These are phyloP conservation scores for Magnolia kwangsiensis DNA, from an alignment of 164 flowering plant species.

Conservation along the genomic window DNA sequence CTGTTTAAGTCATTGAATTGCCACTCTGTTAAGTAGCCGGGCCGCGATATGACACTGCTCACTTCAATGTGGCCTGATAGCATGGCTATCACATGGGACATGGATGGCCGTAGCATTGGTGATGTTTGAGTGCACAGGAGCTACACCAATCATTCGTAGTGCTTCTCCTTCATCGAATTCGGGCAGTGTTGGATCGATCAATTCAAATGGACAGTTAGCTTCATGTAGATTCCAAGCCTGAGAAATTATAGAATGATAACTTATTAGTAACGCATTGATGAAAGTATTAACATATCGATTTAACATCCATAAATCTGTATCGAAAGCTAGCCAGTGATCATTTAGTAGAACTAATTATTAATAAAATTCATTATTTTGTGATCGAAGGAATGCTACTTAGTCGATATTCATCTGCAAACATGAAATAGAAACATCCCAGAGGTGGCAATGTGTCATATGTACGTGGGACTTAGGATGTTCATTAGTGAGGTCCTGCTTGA, in stretches of 20 bases:
- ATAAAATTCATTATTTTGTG: too few species aligned
- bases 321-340: too few species aligned
- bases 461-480: too few species aligned
- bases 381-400: too few species aligned
- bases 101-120: constrained; percentile 49
- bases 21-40: constrained; percentile 22
- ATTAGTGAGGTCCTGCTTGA: too few species aligned
- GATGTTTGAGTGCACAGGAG: constrained; percentile 66
- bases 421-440: too few species aligned
- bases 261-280: too few species aligned
- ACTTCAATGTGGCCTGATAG: constrained; percentile 62
- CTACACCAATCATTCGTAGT: constrained; percentile 37
- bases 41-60: constrained; percentile 31
- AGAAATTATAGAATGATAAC: neutral
- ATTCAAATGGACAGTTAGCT: constrained; percentile 26
- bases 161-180: constrained; percentile 41
- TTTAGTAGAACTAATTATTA: too few species aligned
- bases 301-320: too few species aligned
- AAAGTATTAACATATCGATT: too few species aligned
- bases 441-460: too few species aligned
- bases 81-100: constrained; percentile 67
- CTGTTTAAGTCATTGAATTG: constrained; percentile 9
- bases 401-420: too few species aligned
- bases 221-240: constrained; percentile 63
- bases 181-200: constrained; percentile 38